These are phyloP conservation scores for Barnettozyma salicaria DNA, from an alignment of 805 yeast species.

Conservation along the genomic window DNA sequence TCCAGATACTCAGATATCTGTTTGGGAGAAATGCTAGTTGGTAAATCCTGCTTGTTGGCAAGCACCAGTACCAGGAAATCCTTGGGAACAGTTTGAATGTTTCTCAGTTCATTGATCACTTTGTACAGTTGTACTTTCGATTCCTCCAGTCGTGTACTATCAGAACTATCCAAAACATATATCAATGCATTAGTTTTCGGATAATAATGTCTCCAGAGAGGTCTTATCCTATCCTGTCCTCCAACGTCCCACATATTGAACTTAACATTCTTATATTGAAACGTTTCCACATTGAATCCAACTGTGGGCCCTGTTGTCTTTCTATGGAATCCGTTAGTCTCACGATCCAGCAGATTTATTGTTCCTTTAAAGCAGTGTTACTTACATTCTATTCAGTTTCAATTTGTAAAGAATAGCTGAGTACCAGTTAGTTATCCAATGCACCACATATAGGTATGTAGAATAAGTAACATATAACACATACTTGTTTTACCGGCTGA, in stretches of 20 bases:
- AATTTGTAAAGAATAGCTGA: slow-evolving; percentile 69
- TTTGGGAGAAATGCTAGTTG: slow-evolving; percentile 82
- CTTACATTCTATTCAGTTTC: slow-evolving; percentile 59
- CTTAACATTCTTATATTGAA: slow-evolving; percentile 71
- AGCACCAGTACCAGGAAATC: slow-evolving; percentile 74
- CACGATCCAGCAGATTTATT: too few species aligned
- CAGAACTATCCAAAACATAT: slow-evolving; percentile 84
- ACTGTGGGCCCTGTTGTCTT: slow-evolving; percentile 86
- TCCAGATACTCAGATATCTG: slow-evolving; percentile 72
- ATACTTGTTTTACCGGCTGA: slow-evolving; percentile 80
- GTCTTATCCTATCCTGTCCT: slow-evolving; percentile 89
- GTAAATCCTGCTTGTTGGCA: slow-evolving; percentile 94
- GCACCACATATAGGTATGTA: not conserved
- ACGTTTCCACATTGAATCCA: slow-evolving; percentile 88
- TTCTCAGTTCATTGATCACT: slow-evolving; percentile 74
- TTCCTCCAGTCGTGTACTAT: slow-evolving; percentile 63
- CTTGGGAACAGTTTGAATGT: slow-evolving; percentile 38
- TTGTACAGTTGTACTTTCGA: slow-evolving; percentile 72
- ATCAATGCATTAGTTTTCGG: slow-evolving; percentile 90
- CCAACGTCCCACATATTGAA: slow-evolving; percentile 95
- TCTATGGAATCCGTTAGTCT: slow-evolving; percentile 1
- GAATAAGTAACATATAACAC: not conserved
- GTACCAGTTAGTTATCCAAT: slow-evolving; percentile 9
- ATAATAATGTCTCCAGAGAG: slow-evolving; percentile 92
- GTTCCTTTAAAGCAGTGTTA: not conserved